Percentiles rank a stretch among this genome's conserved stretches.
Conservation (phyloP, 768 basidiomycete genomes). For the Suillus luteus region DNA sequence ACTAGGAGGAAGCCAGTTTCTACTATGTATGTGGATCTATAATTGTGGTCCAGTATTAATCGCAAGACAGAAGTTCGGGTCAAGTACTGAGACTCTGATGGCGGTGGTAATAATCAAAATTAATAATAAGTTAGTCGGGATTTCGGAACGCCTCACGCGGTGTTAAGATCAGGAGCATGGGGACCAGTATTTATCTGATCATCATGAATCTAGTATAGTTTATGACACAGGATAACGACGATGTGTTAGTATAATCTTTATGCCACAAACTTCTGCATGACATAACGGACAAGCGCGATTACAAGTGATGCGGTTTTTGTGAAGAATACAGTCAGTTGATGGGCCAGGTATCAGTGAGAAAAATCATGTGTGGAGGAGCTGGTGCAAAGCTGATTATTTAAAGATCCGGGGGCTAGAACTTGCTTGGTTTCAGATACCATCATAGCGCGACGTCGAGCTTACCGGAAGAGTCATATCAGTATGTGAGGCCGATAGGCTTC, state of each 20-base stretch:
- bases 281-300: background rate
- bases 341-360: background rate
- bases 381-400: background rate
- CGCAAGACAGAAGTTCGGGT: background rate
- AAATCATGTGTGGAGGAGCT: no score
- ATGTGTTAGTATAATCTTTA: background rate
- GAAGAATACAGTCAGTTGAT: background rate
- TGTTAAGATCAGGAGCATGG: background rate
- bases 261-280: background rate
- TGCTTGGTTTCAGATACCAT: slow-evolving; percentile 4
- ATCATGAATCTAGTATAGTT: no score
- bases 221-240: no score
- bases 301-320: background rate
- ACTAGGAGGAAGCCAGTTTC: background rate
- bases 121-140: no score
- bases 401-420: background rate
- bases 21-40: slow-evolving; percentile 1
- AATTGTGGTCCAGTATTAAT: background rate
- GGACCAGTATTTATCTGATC: background rate
- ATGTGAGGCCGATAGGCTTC: background rate
- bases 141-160: background rate
- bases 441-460: background rate
- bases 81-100: background rate
- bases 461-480: background rate
- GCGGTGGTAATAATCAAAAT: background rate